A percentile compares a stretch with the other conserved stretches of the same genome.
Conservation (phyloP, 139 green algal genomes). For the Raphidocelis subcapitata region DNA sequence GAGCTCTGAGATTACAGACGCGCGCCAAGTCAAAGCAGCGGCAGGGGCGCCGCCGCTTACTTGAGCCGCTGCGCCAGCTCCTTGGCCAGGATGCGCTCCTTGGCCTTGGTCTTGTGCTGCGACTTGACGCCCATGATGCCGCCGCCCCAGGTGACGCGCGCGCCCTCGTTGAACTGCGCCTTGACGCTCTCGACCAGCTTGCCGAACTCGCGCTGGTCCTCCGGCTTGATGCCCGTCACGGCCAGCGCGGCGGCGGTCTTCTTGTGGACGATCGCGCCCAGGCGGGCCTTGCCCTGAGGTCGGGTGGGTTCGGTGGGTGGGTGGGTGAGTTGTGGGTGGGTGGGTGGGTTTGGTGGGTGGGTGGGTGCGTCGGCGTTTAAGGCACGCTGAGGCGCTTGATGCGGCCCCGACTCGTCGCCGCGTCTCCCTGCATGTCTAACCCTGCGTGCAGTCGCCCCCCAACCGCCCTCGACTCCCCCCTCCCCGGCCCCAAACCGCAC, state of each 20-base stretch:
- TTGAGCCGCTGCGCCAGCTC: slow-evolving; percentile 89
- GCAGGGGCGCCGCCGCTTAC: too few relatives aligned
- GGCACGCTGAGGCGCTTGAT: too few relatives aligned
- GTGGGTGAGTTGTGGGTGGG: too few relatives aligned
- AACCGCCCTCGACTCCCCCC: too few relatives aligned
- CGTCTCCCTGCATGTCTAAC: too few relatives aligned
- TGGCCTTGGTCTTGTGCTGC: slow-evolving; percentile 85
- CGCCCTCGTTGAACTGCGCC: slow-evolving; percentile 87
- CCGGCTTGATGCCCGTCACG: slow-evolving; percentile 94
- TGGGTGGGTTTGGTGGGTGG: too few relatives aligned
- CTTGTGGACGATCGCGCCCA: slow-evolving; percentile 96
- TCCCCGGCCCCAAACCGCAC: slow-evolving; percentile 30
- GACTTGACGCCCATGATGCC: slow-evolving; percentile 98
- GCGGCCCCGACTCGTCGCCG: too few relatives aligned
- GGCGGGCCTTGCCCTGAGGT: slow-evolving; percentile 82
- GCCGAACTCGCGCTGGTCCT: slow-evolving; percentile 97
- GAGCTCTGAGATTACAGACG: too few relatives aligned
- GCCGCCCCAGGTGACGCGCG: slow-evolving; percentile 88
- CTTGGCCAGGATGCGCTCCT: slow-evolving; percentile 80
- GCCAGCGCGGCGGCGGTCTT: slow-evolving; percentile 95
- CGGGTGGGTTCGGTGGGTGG: too few relatives aligned
- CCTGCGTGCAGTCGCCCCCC: too few relatives aligned
- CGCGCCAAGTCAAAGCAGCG: too few relatives aligned
- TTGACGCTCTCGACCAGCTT: slow-evolving; percentile 97
- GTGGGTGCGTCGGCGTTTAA: too few relatives aligned